phyloP scores from a whole-genome alignment of 805 yeast species.

The Candida patagonica region DNA sequence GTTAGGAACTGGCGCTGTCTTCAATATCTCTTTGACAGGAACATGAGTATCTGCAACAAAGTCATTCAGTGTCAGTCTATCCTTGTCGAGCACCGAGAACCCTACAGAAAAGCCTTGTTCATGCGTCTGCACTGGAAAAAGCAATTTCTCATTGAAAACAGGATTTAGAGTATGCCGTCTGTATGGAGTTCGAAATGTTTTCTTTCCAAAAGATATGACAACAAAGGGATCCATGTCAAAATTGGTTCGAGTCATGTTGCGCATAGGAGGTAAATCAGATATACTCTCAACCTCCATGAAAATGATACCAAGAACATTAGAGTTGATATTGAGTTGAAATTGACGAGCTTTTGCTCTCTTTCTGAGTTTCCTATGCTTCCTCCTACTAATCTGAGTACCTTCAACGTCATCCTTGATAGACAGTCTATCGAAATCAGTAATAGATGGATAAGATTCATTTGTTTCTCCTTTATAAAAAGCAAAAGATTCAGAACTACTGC shows the following conservation, averaged over 20 bases:
- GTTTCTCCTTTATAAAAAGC: not conserved
- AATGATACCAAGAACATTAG: conserved; percentile 49
- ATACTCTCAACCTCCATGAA: conserved; percentile 71
- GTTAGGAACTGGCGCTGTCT: conserved; percentile 26
- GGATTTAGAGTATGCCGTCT: conserved; percentile 77
- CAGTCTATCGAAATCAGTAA: not conserved
- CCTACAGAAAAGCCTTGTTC: conserved; percentile 60
- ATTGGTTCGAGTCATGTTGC: conserved; percentile 60
- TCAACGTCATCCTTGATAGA: not conserved
- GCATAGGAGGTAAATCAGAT: conserved; percentile 67
- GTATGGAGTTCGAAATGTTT: conserved; percentile 79
- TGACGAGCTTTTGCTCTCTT: not conserved
- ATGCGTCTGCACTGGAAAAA: conserved; percentile 62
- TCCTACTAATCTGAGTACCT: not conserved
- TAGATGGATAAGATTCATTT: not conserved
- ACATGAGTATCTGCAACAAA: conserved; percentile 60
- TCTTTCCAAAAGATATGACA: conserved; percentile 80
- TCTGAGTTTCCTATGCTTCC: conserved; percentile 3
- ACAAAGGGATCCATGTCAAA: conserved; percentile 97
- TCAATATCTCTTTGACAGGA: conserved; percentile 42
- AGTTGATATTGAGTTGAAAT: conserved; percentile 17
- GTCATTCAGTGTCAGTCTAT: conserved; percentile 74
- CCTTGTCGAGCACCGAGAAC: conserved; percentile 76
- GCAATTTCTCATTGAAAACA: conserved; percentile 65
- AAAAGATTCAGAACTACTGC: not conserved